Evolutionary conservation across 2,329 filamentous ascomycete genomes (phyloP), one percentile per base, ranked within the genome.

Genomic region (Exserohilum rostratum): DNA sequence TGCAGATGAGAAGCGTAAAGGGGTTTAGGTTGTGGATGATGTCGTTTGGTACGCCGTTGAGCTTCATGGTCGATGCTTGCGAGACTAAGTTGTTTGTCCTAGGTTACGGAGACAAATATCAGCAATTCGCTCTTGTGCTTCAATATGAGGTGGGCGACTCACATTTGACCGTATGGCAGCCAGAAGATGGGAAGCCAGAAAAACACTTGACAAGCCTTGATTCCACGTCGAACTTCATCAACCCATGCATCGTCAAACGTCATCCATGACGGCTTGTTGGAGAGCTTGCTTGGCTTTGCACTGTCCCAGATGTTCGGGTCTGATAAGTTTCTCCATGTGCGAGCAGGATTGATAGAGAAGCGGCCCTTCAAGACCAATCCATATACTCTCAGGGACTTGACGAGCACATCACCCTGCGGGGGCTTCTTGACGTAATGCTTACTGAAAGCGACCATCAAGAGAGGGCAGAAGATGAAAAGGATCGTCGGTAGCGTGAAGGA

Each of bases 211-310:
- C 68, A 71, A 6, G 67, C 59, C 13, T 53, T 46, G 31, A 62
- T 42, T n/a, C 64, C 65, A 39, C 65, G 61, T 9, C 61, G 62
- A 7, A 71, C 66, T 53, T 71, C 67, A 27, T 91, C 89, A 29
- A 93, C 89, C 88, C 89, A 93, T 52, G 84, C 84, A 62, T 93
- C 90, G 55, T 93, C 89, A 62, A 91, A 91, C 0, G 86, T 90
- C 87, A 92, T 91, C 88, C 88, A 91, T 0, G 57, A 46, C 0
- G 89, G 89, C 42, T 85, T 84, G 51, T 81, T 71, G 0, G 73
- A 70, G 5, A 82, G 82, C 2, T 78, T 78, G 66, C 85, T 88
- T 3, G 88, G 89, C 74, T 88, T 89, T 47, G 86, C 78, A 52
- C 83, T 81, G 60, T 77, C 80, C 72, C 62, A 67, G 2, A 64